A percentile compares a stretch with the other conserved stretches of the same genome.
phyloP scores from a whole-genome alignment of 148 eudicot genomes.

The Amaranthus hypochondriacus region DNA sequence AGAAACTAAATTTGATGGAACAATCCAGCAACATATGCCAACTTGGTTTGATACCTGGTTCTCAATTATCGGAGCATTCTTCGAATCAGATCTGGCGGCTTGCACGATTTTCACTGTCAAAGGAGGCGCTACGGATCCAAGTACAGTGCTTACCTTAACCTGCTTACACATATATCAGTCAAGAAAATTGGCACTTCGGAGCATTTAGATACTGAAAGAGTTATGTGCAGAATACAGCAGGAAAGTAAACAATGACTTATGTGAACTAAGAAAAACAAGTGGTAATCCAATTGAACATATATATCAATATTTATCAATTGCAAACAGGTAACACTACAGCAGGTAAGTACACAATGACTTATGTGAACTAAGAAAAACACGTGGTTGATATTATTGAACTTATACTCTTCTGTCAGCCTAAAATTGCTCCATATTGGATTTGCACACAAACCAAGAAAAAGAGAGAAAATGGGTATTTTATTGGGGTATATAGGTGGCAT shows the following conservation, averaged over 20 bases:
- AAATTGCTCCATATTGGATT: no score
- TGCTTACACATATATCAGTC: conserved; percentile 24
- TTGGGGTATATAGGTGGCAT: no score
- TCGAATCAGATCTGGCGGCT: conserved; percentile 58
- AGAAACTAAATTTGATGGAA: not conserved
- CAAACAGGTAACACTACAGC: not conserved
- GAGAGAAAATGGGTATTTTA: no score
- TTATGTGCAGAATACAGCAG: not conserved
- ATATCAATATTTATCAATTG: not conserved
- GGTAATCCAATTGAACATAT: not conserved
- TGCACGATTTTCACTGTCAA: conserved; percentile 68
- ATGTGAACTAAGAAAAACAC: no score
- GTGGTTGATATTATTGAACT: no score
- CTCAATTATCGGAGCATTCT: conserved; percentile 61
- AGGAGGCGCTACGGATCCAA: conserved; percentile 80
- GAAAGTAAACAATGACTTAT: not conserved
- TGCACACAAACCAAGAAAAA: no score
- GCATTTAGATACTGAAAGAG: not conserved
- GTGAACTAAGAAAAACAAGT: not conserved
- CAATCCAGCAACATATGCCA: not conserved
- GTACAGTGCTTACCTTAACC: conserved; percentile 77
- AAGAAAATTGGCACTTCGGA: not conserved
- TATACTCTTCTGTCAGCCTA: no score
- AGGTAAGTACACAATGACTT: no score
- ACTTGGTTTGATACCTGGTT: conserved; percentile 49